Conservation (phyloP, 2,329 filamentous ascomycete species). For the Fusarium dlaminii region DNA sequence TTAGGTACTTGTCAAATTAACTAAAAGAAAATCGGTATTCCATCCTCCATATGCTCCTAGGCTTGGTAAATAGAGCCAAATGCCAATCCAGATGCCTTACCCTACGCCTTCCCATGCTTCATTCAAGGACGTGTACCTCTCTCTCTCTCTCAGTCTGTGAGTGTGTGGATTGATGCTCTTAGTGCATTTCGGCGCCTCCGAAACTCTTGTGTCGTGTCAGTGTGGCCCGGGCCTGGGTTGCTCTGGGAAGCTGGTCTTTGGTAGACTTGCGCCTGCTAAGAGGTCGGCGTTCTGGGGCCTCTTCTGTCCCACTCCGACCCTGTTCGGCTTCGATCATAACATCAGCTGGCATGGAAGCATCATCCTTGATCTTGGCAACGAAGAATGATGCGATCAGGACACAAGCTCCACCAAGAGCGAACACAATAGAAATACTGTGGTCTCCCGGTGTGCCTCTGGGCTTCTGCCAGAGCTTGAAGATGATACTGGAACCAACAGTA, state of each 20-base stretch:
- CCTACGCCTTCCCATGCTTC: conserved; percentile 16
- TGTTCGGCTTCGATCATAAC: conserved; percentile 55
- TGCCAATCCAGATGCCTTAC: conserved; percentile 3
- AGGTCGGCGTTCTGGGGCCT: conserved; percentile 7
- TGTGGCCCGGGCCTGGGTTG: conserved; percentile 57
- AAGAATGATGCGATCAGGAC: conserved; percentile 81
- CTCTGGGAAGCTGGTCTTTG: conserved; percentile 53
- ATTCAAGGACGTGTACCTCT: not conserved
- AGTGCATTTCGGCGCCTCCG: conserved; percentile 55
- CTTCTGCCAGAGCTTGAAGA: conserved; percentile 89
- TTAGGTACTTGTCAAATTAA: not conserved
- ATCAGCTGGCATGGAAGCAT: conserved; percentile 53
- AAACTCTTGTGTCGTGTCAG: conserved; percentile 61
- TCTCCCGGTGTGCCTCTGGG: conserved; percentile 86
- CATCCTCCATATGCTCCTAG: conserved; percentile 11
- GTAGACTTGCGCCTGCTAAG: conserved; percentile 52
- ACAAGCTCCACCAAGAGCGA: conserved; percentile 83
- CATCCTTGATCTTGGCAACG: conserved; percentile 73
- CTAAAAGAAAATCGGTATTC: not conserved
- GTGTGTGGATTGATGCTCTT: not conserved
- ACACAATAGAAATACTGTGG: conserved; percentile 84
- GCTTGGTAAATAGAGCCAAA: conserved; percentile 16
- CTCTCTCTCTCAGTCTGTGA: not conserved
- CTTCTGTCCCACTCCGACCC: conserved; percentile 52
- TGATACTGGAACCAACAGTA: conserved; percentile 81